phyloP scores from a whole-genome alignment of 2,329 filamentous ascomycete species.

The Fusarium sp. region DNA sequence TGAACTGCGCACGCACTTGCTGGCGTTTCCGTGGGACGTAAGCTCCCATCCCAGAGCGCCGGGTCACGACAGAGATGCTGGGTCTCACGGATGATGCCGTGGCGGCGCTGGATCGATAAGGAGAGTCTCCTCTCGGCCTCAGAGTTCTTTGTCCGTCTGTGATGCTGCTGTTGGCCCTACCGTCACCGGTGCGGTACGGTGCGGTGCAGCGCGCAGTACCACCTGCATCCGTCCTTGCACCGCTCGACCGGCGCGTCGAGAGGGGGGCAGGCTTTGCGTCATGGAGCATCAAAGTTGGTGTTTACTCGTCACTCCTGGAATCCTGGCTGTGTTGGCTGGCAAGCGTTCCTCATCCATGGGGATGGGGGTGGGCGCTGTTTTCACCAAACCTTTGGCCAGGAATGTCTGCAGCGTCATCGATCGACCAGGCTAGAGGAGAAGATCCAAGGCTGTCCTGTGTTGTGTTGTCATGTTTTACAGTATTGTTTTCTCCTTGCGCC shows the following conservation, averaged over 20 bases:
- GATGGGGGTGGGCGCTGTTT: not conserved
- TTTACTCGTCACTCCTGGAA: conserved; percentile 36
- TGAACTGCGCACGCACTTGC: not conserved
- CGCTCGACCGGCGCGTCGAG: conserved; percentile 23
- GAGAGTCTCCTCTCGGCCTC: not conserved
- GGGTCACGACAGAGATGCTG: not conserved
- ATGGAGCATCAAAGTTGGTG: conserved; percentile 33
- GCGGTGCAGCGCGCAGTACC: not conserved
- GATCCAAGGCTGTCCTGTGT: conserved; percentile 15
- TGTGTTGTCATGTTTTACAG: not conserved
- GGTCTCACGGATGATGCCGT: conserved; percentile 39
- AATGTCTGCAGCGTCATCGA: conserved; percentile 37
- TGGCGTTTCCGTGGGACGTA: not conserved
- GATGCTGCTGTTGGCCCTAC: conserved; percentile 18
- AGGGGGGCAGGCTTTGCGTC: conserved; percentile 36
- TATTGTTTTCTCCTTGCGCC: conserved; percentile 9
- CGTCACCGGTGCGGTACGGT: not conserved
- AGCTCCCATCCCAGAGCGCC: not conserved
- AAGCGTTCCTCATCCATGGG: not conserved
- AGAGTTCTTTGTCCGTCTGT: conserved; percentile 8
- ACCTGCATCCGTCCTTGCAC: conserved; percentile 25
- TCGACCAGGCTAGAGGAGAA: conserved; percentile 12
- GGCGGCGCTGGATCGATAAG: conserved; percentile 26
- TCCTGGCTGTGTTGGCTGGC: conserved; percentile 26
- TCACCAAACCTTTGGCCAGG: conserved; percentile 9